A percentile compares a stretch with the other conserved stretches of the same genome.
phyloP scores from a whole-genome alignment of 352 stramenopile species.

The Aphanomyces cochlioides region DNA sequence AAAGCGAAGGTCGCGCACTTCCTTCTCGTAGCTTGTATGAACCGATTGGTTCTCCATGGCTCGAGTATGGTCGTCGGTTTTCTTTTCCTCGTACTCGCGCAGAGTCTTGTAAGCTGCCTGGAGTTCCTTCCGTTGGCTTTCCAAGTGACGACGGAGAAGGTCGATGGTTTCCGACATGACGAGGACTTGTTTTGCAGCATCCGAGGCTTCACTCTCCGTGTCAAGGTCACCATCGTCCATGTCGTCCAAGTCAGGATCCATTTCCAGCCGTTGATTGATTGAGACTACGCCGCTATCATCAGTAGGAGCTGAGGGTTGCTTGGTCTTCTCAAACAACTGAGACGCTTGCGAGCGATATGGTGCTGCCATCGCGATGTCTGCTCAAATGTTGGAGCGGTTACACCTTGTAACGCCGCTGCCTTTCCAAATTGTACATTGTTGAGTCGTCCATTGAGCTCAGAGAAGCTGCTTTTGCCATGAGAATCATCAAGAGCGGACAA shows the following conservation, averaged over 20 bases:
- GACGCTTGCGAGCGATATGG: constrained; percentile 7
- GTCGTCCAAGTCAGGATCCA: constrained; percentile 28
- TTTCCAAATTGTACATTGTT: too few species aligned
- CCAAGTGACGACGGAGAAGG: constrained; percentile 23
- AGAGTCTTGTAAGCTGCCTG: constrained; percentile 26
- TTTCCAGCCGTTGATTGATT: constrained; percentile 27
- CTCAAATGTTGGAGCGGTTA: neutral
- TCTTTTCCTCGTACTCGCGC: constrained; percentile 28
- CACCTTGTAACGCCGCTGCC: neutral
- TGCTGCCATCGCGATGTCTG: constrained; percentile 2
- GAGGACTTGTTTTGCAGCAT: constrained; percentile 26
- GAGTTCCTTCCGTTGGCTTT: constrained; percentile 26
- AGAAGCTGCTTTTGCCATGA: too few species aligned
- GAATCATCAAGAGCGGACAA: too few species aligned
- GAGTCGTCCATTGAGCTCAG: too few species aligned
- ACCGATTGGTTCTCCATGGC: constrained; percentile 10
- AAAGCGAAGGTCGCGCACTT: constrained; percentile 26
- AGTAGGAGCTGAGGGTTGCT: neutral
- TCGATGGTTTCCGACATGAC: constrained; percentile 31
- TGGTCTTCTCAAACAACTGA: constrained; percentile 26
- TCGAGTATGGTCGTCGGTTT: constrained; percentile 4
- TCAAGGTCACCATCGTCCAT: constrained; percentile 7
- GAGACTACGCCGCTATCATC: constrained; percentile 1
- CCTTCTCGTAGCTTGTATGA: constrained; percentile 19
- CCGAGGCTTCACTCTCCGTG: constrained; percentile 2